Evolutionary conservation across 2,329 filamentous ascomycete genomes (phyloP).

Genomic region (Arthrobotrys entomopaga): DNA sequence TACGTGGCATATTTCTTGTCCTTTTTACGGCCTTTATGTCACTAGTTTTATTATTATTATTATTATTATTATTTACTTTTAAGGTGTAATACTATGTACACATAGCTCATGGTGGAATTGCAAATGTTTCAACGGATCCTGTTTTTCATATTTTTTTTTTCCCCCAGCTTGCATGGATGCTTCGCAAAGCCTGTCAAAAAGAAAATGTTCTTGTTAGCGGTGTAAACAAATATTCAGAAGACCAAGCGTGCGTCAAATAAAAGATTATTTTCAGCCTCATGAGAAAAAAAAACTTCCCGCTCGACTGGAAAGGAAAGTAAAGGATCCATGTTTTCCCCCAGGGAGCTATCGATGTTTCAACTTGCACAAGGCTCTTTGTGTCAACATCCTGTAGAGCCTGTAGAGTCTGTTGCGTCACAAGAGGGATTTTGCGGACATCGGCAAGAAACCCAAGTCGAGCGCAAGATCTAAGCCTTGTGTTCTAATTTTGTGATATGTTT

Average conservation of each 20-base stretch:
- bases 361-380: not conserved
- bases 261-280: not conserved
- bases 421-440: constrained; percentile 2
- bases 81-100: constrained; percentile 1
- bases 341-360: constrained; percentile 1
- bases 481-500: constrained; percentile 8
- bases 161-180: no score
- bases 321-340: no score
- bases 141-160: not conserved
- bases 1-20: not conserved
- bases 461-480: constrained; percentile 7
- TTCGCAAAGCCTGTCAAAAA: no score
- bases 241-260: no score
- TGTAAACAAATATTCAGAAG: no score
- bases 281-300: not conserved
- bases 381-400: no score
- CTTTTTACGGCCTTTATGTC: not conserved
- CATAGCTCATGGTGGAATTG: no score
- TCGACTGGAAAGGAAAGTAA: no score
- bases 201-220: no score
- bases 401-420: not conserved
- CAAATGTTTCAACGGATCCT: no score
- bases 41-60: not conserved
- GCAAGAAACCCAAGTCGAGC: constrained; percentile 25
- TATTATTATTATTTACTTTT: not conserved